phyloP scores from a whole-genome alignment of 192 early-diverging fungal species.

The Coemansia nantahalensis region DNA sequence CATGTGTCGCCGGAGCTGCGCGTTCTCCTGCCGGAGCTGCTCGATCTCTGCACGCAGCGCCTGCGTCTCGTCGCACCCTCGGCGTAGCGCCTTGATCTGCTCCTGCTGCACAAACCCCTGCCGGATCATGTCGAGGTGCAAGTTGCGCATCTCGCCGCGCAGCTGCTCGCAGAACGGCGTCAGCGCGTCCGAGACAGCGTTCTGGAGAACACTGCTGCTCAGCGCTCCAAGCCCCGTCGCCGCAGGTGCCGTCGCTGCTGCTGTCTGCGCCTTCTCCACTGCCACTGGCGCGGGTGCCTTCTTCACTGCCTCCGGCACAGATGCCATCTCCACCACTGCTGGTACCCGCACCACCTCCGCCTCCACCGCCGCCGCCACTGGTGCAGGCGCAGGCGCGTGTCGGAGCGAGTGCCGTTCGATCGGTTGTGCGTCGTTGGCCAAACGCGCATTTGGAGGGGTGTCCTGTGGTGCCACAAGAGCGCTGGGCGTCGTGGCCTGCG shows the following conservation, averaged over 20 bases:
- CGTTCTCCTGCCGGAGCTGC: conserved; percentile 41
- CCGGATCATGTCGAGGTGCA: conserved; percentile 49
- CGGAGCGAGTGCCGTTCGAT: too few species aligned
- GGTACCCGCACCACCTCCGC: too few species aligned
- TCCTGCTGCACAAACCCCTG: conserved; percentile 45
- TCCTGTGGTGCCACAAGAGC: too few species aligned
- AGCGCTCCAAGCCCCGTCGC: conserved; percentile 13
- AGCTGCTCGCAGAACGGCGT: conserved; percentile 40
- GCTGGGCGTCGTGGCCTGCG: too few species aligned
- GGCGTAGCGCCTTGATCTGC: conserved; percentile 30
- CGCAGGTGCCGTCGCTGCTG: background rate
- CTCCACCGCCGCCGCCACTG: too few species aligned
- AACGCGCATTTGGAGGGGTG: too few species aligned
- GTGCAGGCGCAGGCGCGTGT: too few species aligned
- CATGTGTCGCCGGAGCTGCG: conserved; percentile 35
- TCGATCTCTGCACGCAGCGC: conserved; percentile 41
- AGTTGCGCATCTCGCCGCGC: conserved; percentile 44
- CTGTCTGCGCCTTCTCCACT: too few species aligned
- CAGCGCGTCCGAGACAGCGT: conserved; percentile 38
- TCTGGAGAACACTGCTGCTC: conserved; percentile 38
- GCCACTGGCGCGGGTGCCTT: too few species aligned
- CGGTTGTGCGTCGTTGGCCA: too few species aligned
- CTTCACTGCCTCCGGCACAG: too few species aligned
- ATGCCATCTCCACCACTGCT: too few species aligned
- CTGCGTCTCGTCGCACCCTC: conserved; percentile 28